A percentile compares a stretch with the other conserved stretches of the same genome.
phyloP scores from a whole-genome alignment of 2,329 filamentous ascomycete species.

The Fusarium sp. region DNA sequence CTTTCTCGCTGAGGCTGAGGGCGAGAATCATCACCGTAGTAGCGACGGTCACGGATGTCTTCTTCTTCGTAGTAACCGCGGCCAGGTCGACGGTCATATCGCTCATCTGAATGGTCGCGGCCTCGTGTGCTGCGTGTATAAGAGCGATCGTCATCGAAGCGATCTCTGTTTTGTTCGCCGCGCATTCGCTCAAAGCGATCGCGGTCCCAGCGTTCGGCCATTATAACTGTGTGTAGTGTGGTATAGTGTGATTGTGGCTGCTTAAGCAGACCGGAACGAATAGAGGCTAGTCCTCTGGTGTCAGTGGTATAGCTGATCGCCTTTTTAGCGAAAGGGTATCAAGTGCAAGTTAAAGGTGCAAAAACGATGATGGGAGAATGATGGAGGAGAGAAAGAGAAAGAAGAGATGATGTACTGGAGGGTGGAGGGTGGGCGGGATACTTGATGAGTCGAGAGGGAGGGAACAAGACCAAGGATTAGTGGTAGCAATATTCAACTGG shows the following conservation, averaged over 20 bases:
- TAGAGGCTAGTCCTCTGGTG: conserved; percentile 10
- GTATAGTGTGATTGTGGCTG: conserved; percentile 12
- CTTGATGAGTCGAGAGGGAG: conserved; percentile 34
- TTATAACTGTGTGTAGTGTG: conserved; percentile 19
- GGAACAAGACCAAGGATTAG: conserved; percentile 12
- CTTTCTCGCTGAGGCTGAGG: conserved; percentile 46
- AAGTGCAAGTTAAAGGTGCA: neutral
- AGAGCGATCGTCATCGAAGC: conserved; percentile 65
- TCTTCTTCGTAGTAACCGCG: conserved; percentile 59
- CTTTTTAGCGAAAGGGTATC: conserved; percentile 8
- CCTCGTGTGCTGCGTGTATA: conserved; percentile 49
- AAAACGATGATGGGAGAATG: conserved; percentile 2
- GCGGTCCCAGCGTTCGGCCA: conserved; percentile 61
- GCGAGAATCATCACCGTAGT: conserved; percentile 64
- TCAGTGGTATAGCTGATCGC: conserved; percentile 6
- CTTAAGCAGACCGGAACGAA: conserved; percentile 19
- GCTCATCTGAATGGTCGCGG: conserved; percentile 58
- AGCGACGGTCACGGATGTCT: conserved; percentile 59
- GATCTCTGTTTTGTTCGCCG: conserved; percentile 56
- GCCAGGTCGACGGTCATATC: conserved; percentile 56
- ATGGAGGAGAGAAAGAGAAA: conserved; percentile 13
- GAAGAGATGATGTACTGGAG: conserved; percentile 22
- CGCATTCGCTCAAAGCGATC: conserved; percentile 58
- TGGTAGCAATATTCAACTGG: conserved; percentile 13
- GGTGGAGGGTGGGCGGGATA: conserved; percentile 37